Base-by-base conservation (phyloP, 306 rosid genomes). In the Medicago truncatula region DNA sequence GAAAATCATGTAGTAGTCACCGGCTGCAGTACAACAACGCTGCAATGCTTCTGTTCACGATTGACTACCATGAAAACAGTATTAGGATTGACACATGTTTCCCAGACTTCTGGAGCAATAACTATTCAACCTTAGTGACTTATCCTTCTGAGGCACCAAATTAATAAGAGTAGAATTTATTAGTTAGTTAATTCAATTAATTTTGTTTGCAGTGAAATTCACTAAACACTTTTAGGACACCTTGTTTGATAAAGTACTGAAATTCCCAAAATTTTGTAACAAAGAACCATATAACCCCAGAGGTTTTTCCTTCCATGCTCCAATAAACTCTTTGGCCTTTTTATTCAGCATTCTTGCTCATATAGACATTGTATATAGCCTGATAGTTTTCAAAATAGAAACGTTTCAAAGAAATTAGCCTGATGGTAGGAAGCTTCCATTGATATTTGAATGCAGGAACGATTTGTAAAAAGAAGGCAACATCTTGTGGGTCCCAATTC, bases 401-500 rank as follows among this genome's bases (percentile, higher is more conserved):
- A 66, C 57, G 20, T 83, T 70, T 54, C 47, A 8, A 23, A 47
- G 60, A 54, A 70, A 16, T 49, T 39, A 6, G 13, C 28, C 13
- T 40, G 49, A 67, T 74, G 20, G 20, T 58, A 31, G n/a, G 41
- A 84, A 67, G 14, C 21, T 68, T 81, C 49, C 6, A 16, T 43
- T 39, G 25, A 28, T 63, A 70, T 66, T 78, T 82, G 49, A 73
- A 67, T 88, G 78, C 87, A 94, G 98, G 98, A 92, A 71, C 89
- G 93, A 46, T 90, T 94, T 73, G 90, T 94, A 23, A 94, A 90
- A 81, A 78, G 98, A 76, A 86, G 98, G 74, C 89, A 90, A 31
- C 97, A 90, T 78, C 93, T 94, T 47, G 76, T 94, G 70, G 98
- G 98, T 49, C 96, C 98, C 53, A 92, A 90, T 83, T 85, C 93